Evolutionary conservation across 768 basidiomycete species (phyloP).

Genomic region (Crassisporium funariophilum): DNA sequence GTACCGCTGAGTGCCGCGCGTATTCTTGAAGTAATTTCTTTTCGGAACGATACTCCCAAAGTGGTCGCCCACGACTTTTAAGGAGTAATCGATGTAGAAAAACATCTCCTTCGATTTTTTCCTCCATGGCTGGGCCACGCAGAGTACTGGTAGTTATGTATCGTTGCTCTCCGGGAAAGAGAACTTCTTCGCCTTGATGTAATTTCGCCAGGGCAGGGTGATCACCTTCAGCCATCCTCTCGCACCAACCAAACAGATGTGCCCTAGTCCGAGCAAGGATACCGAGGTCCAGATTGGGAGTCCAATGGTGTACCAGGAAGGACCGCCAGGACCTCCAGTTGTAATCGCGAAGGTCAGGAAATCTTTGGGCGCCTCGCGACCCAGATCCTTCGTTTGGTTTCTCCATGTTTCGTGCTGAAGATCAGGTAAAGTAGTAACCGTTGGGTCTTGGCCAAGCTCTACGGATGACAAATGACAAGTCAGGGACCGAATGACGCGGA

Average conservation of each 20-base stretch:
- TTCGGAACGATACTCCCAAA: slow-evolving; percentile 20
- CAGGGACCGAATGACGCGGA: slow-evolving; percentile 25
- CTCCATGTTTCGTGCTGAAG: background rate
- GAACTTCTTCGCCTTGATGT: slow-evolving; percentile 15
- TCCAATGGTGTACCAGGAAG: slow-evolving; percentile 18
- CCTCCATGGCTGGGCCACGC: slow-evolving; percentile 14
- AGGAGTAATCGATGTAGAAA: slow-evolving; percentile 20
- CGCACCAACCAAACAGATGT: slow-evolving; percentile 19
- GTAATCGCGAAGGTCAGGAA: slow-evolving; percentile 7
- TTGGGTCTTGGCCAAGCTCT: slow-evolving; percentile 20
- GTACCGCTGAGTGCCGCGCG: slow-evolving; percentile 18
- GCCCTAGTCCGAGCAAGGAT: slow-evolving; percentile 16
- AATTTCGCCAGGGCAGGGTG: slow-evolving; percentile 19
- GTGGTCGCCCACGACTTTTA: slow-evolving; percentile 16
- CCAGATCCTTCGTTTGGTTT: background rate
- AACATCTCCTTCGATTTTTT: slow-evolving; percentile 16
- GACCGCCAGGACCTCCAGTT: slow-evolving; percentile 7
- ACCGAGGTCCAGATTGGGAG: slow-evolving; percentile 20
- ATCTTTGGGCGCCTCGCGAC: slow-evolving; percentile 1
- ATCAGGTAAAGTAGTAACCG: slow-evolving; percentile 10
- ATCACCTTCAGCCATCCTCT: slow-evolving; percentile 1
- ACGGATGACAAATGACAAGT: slow-evolving; percentile 15
- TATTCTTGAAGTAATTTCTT: slow-evolving; percentile 18
- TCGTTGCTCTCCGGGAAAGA: slow-evolving; percentile 6
- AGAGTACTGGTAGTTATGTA: slow-evolving; percentile 11